These are phyloP conservation scores for Penicillium lividum DNA, from an alignment of 495 filamentous ascomycete species.

Conservation along the genomic window DNA sequence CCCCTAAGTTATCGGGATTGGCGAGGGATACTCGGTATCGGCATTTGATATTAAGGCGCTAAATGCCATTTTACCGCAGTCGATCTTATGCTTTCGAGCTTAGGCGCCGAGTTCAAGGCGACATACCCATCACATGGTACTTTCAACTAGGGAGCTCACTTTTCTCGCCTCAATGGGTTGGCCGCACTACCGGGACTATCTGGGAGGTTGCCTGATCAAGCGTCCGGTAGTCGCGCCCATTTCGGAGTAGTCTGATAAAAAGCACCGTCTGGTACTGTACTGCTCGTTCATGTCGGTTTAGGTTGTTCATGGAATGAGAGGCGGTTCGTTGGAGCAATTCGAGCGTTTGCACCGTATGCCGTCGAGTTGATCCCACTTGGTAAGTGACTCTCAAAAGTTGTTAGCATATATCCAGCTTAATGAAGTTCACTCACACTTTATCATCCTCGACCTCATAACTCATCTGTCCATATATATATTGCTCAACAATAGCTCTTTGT, in stretches of 20 bases:
- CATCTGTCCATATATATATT: neutral
- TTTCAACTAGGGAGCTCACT: neutral
- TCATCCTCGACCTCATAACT: constrained; percentile 2
- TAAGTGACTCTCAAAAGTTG: neutral
- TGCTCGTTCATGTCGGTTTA: neutral
- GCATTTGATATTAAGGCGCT: neutral
- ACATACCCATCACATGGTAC: neutral
- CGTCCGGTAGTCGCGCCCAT: constrained; percentile 4
- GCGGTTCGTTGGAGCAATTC: too few species aligned
- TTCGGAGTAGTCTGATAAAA: neutral
- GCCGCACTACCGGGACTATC: constrained; percentile 1
- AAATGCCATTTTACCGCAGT: neutral
- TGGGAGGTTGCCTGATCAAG: constrained; percentile 3
- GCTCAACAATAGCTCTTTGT: neutral
- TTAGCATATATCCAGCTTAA: neutral
- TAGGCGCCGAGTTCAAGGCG: neutral
- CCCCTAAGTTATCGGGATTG: neutral
- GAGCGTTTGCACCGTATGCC: too few species aligned
- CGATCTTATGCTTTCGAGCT: neutral
- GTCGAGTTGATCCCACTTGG: neutral
- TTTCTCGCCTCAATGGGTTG: constrained; percentile 3
- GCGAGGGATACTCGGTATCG: neutral
- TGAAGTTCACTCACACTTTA: constrained; percentile 1
- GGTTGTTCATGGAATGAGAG: too few species aligned
- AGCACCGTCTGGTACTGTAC: neutral